Percentiles rank a stretch among this genome's conserved stretches.
Evolutionary conservation across 2,329 filamentous ascomycete genomes (phyloP).

Genomic region (Aureobasidium mangrovei): DNA sequence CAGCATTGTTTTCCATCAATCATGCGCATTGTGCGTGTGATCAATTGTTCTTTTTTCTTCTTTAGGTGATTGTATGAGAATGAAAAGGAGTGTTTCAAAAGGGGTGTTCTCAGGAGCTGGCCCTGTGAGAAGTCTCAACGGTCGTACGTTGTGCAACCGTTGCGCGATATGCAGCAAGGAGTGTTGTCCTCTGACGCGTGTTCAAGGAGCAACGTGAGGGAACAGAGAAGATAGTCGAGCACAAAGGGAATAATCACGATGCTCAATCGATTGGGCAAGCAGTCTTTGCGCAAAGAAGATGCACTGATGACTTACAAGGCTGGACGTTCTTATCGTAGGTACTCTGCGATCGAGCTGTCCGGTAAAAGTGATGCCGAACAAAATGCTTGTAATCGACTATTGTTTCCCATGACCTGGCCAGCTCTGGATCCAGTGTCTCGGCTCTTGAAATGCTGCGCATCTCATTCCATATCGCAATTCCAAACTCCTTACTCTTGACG

Average conservation of each 20-base stretch:
- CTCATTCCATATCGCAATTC: background rate
- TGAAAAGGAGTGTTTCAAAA: constrained; percentile 8
- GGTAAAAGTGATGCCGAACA: background rate
- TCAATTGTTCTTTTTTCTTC: background rate
- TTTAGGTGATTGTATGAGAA: background rate
- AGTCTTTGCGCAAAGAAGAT: background rate
- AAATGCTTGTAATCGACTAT: background rate
- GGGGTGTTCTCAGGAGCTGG: constrained; percentile 10
- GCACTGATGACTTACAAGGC: background rate
- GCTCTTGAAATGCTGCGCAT: background rate
- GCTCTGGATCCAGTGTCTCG: background rate
- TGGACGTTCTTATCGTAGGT: background rate
- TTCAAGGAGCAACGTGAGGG: background rate
- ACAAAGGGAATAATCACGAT: background rate
- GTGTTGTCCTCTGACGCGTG: constrained; percentile 3
- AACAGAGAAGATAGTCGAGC: background rate
- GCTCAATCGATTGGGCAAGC: background rate
- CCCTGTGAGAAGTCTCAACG: constrained; percentile 12
- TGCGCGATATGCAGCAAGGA: constrained; percentile 10
- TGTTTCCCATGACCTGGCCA: background rate
- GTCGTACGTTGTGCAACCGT: constrained; percentile 13
- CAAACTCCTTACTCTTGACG: background rate
- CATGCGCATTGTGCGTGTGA: background rate
- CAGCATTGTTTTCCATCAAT: background rate
- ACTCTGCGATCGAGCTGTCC: background rate